Evolutionary conservation across 2,329 filamentous ascomycete species (phyloP), one percentile per base, ranked within the genome.

Genomic region (Aspergillus ochraceoroseus): DNA sequence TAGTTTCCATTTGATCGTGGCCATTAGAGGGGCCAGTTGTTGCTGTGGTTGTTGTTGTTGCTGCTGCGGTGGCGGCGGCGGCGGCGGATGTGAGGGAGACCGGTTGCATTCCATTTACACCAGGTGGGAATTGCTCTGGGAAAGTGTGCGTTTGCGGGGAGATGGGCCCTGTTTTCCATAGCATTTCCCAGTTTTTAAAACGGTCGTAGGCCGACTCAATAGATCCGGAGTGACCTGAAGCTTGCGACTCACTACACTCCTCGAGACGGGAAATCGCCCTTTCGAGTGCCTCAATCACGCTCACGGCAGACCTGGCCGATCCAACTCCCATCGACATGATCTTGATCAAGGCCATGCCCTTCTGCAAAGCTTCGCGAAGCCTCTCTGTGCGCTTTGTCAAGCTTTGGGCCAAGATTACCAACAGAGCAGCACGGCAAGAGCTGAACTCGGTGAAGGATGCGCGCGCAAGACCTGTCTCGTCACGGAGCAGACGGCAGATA

Each of bases 391-490:
- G 61, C 32, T 66, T 65, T 2, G 62, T 65, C 12, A 68, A 45
- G 12, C 61, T 63, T 30, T 67, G 64, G 0, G 65, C 65, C 5
- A 68, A 47, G 11, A 67, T 65, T 18, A 76, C 73, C 2, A 77
- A 62, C 4, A 77, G 59, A 6, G 74, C 73, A 7, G 73, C 73
- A 28, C 74, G 72, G 35, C 73, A 76, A 2, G 74, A 72, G 52
- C 71, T 75, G 51, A 76, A 77, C 47, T 77, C 74, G 3, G 73
- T 75, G 49, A 76, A 77, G 0, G 73, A 75, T 2, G 73, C 72
- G 19, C 73, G 68, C 4, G 74, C 73, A 37, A 77, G 70, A 11
- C 74, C 74, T 9, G 71, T 68, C n/a, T 68, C 71, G 30, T 69
- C 68, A 26, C 70, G 67, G 3, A 77, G 65, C 3, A 70, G 59